A percentile compares a stretch with the other conserved stretches of the same genome.
These are phyloP conservation scores for Penicillium canescens DNA, from an alignment of 495 filamentous ascomycete species.

Conservation along the genomic window DNA sequence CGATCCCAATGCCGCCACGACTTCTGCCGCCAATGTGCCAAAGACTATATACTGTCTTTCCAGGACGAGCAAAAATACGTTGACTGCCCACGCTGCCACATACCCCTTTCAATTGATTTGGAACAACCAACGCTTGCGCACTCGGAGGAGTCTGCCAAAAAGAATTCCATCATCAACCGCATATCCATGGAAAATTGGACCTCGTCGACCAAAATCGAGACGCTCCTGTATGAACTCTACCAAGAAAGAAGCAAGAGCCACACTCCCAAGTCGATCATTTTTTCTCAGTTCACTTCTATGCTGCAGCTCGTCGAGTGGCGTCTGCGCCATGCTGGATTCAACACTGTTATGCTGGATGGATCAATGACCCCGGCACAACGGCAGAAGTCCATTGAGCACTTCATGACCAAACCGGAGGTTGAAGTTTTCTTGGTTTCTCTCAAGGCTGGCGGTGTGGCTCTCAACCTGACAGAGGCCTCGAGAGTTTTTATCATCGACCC, in stretches of 20 bases:
- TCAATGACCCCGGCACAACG: slow-evolving; percentile 92
- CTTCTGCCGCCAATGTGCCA: slow-evolving; percentile 89
- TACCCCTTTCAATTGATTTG: slow-evolving; percentile 82
- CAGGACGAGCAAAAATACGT: slow-evolving; percentile 55
- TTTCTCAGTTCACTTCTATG: slow-evolving; percentile 73
- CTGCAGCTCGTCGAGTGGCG: slow-evolving; percentile 89
- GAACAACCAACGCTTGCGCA: slow-evolving; percentile 93
- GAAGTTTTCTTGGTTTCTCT: slow-evolving; percentile 94
- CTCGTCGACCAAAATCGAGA: slow-evolving; percentile 95
- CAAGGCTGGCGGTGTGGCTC: slow-evolving; percentile 91
- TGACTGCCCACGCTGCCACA: slow-evolving; percentile 92
- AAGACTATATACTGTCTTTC: slow-evolving; percentile 76
- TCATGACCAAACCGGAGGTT: slow-evolving; percentile 90
- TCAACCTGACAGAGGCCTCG: slow-evolving; percentile 93
- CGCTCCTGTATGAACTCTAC: slow-evolving; percentile 89
- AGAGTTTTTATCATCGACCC: slow-evolving; percentile 95
- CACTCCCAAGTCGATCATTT: slow-evolving; percentile 84
- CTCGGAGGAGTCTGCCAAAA: slow-evolving; percentile 79
- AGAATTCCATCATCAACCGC: slow-evolving; percentile 93
- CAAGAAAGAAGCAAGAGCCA: slow-evolving; percentile 84
- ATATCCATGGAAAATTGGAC: slow-evolving; percentile 98
- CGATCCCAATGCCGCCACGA: slow-evolving; percentile 89
- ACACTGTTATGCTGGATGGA: slow-evolving; percentile 95
- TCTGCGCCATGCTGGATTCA: slow-evolving; percentile 89
- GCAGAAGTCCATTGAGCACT: slow-evolving; percentile 87